Evolutionary conservation across 148 eudicot species (phyloP).

Genomic region (Chenopodium suecicum): DNA sequence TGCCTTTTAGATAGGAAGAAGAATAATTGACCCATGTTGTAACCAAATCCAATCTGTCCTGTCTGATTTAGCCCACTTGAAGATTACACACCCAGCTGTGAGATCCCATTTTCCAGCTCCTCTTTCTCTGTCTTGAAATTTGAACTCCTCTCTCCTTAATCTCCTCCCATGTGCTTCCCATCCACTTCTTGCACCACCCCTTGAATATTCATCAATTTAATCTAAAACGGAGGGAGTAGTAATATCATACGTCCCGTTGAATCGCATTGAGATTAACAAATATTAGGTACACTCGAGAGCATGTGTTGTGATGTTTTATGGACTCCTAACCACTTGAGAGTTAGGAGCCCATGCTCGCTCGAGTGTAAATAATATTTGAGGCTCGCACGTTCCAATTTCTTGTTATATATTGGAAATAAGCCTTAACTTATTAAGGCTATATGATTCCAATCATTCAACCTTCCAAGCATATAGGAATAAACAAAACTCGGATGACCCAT

Average conservation of each 20-base stretch:
- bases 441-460: conserved; percentile 14
- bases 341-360: neutral
- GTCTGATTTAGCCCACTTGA: conserved; percentile 2
- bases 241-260: too few relatives aligned
- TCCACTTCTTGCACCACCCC: neutral
- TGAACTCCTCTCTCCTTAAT: neutral
- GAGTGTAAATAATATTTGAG: neutral
- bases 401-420: neutral
- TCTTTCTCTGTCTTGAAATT: conserved; percentile 1
- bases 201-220: neutral
- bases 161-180: conserved; percentile 19
- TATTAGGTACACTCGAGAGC: neutral
- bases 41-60: conserved; percentile 23
- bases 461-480: conserved; percentile 45
- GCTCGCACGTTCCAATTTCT: neutral
- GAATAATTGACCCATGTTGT: conserved; percentile 23
- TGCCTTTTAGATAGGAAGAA: neutral
- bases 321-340: neutral
- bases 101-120: conserved; percentile 12
- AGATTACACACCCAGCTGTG: conserved; percentile 14
- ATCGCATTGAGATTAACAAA: neutral
- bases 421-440: neutral
- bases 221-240: too few relatives aligned
- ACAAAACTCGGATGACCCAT: conserved; percentile 30
- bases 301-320: neutral